Evolutionary conservation across 148 eudicot species (phyloP).

Genomic region (Drosera capensis): DNA sequence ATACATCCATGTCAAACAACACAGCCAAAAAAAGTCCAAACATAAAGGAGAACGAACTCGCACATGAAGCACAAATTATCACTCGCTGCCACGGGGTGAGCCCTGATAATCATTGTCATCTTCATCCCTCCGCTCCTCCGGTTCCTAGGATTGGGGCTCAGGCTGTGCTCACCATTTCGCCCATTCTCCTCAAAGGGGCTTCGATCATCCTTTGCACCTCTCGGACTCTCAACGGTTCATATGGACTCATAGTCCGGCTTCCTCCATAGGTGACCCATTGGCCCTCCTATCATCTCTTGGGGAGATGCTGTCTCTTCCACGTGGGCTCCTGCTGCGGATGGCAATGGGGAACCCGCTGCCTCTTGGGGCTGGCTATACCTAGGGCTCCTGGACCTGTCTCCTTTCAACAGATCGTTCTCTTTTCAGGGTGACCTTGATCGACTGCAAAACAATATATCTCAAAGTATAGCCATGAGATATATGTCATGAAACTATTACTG

Average conservation of each 20-base stretch:
- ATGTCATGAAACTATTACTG: not conserved
- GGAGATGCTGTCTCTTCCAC: constrained; percentile 30
- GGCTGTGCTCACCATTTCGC: constrained; percentile 16
- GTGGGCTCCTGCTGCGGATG: constrained; percentile 25
- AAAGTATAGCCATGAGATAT: not conserved
- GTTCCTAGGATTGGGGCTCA: constrained; percentile 29
- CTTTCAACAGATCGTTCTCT: constrained; percentile 35
- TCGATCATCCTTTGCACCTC: constrained; percentile 15
- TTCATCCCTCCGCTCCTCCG: constrained; percentile 32
- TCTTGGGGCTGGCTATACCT: constrained; percentile 46
- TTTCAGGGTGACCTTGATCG: constrained; percentile 64
- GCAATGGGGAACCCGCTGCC: constrained; percentile 22
- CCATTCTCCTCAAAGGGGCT: constrained; percentile 53
- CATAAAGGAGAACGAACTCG: not conserved
- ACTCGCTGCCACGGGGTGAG: constrained; percentile 40
- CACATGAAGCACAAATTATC: not conserved
- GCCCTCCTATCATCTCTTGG: constrained; percentile 21
- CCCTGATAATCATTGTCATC: constrained; percentile 25
- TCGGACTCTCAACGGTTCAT: no score
- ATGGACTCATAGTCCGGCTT: no score
- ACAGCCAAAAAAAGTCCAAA: no score
- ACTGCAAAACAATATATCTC: constrained; percentile 27
- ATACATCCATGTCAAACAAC: no score
- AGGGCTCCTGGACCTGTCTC: constrained; percentile 47
- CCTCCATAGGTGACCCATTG: constrained; percentile 32